These are phyloP conservation scores for Curvularia sp. DNA, from an alignment of 2,329 filamentous ascomycete genomes.

Conservation along the genomic window DNA sequence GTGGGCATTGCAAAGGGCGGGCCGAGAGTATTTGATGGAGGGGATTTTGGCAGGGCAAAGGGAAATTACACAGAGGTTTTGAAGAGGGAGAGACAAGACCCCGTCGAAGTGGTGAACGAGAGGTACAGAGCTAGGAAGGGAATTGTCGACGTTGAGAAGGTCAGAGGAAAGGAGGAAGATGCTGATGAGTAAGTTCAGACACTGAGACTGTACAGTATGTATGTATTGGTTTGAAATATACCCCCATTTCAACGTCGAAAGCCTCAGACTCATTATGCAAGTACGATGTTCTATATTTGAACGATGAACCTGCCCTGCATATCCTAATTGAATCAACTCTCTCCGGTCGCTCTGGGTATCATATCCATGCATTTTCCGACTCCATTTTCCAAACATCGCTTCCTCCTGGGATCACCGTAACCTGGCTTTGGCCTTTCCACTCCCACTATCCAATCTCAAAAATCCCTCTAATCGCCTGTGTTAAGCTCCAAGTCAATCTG, in stretches of 20 bases:
- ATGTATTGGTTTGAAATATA: not conserved
- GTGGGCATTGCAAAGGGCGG: slow-evolving; percentile 44
- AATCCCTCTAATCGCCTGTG: slow-evolving; percentile 40
- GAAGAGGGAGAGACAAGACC: slow-evolving; percentile 63
- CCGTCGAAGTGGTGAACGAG: slow-evolving; percentile 68
- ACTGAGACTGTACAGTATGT: not conserved
- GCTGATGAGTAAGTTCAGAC: slow-evolving; percentile 35
- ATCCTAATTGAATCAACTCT: not conserved
- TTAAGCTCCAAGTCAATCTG: slow-evolving; percentile 58
- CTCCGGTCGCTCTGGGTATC: not conserved
- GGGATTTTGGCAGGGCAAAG: slow-evolving; percentile 59
- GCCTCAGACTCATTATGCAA: not conserved
- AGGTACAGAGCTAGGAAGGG: slow-evolving; percentile 63
- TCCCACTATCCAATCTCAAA: not conserved
- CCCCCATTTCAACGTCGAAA: not conserved
- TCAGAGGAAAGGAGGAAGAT: slow-evolving; percentile 32
- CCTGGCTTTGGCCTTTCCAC: not conserved
- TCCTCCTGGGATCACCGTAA: too few relatives aligned
- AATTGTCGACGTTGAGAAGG: slow-evolving; percentile 35
- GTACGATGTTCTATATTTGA: not conserved
- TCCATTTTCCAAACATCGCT: not conserved
- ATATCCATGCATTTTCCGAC: not conserved
- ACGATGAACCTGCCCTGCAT: not conserved
- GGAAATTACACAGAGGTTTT: slow-evolving; percentile 66
- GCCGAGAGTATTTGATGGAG: slow-evolving; percentile 65